Base-by-base conservation (phyloP, 257 asterid species). In the Scutellaria baicalensis region DNA sequence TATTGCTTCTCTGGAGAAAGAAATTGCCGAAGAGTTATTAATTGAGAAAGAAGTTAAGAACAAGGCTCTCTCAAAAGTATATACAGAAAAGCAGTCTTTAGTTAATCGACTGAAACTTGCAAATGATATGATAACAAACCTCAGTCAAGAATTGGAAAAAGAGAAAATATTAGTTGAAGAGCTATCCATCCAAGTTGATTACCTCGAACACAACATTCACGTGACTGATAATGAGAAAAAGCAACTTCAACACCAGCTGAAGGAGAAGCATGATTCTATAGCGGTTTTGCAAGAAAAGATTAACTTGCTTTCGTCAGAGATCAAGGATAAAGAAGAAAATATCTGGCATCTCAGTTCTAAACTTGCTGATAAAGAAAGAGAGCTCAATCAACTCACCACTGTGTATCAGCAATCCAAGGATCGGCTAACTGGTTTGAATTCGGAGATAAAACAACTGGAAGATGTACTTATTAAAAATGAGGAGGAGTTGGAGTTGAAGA, bases 251-350 rank as follows among this genome's bases (percentile, higher is more conserved):
- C 86, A 81, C 52, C 84, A 82, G 66, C 81, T 89, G 69, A 77
- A 79, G 65, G 85, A 85, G 76, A 90, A 88, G 84, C 59, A 81
- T 39, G 81, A 83, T 61, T 78, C 75, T 42, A 42, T 83, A 54
- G 75, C 54, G 54, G 80, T 69, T 69, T 72, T 88, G 82, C 85
- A 85, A 75, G 89, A 83, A 56, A 91, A 80, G 80, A 74, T 84
- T 4, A 71, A 69, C 71, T 80, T 78, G 64, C 87, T 90, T 56
- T 79, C 74, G 5, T 58, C 77, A 59, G 97, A 93, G 72, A 78
- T 86, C 69, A 79, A 84, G 70, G 87, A 81, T 64, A 86, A 90
- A 76, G 96, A 84, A 45, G 79, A 42, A 13, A 72, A 51, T 31
- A 69, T 84, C 14, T 74, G 47, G 4, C 35, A 43, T 49, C 88